Percentiles rank a stretch among this genome's conserved stretches.
phyloP scores from a whole-genome alignment of 169 alveolate species.

The Plasmodium adleri region DNA sequence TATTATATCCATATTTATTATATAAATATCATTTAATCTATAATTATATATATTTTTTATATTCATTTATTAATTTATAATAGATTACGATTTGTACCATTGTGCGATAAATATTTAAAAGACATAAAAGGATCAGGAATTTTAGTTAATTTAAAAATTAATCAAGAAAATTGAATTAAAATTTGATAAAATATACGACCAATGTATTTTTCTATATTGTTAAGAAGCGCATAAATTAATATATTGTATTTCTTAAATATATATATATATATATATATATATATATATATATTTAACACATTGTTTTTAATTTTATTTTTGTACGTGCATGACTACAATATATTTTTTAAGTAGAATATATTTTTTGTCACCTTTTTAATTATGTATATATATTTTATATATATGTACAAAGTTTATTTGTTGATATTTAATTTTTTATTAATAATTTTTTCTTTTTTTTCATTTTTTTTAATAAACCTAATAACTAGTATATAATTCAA shows the following conservation, averaged over 20 bases:
- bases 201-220: too few relatives aligned
- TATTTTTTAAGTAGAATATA: slow-evolving; percentile 39
- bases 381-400: slow-evolving; percentile 23
- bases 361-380: slow-evolving; percentile 74
- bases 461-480: slow-evolving; percentile 3
- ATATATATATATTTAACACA: not conserved
- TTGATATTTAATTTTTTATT: slow-evolving; percentile 17
- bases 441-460: not conserved
- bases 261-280: not conserved
- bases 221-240: not conserved
- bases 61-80: slow-evolving; percentile 79
- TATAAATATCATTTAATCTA: slow-evolving; percentile 1
- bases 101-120: slow-evolving; percentile 84
- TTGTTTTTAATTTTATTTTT: slow-evolving; percentile 68
- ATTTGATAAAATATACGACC: too few relatives aligned
- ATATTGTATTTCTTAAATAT: not conserved
- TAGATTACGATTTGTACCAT: slow-evolving; percentile 90
- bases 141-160: slow-evolving; percentile 81
- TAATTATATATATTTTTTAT: not conserved
- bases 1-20: not conserved
- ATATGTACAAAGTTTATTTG: slow-evolving; percentile 31
- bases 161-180: too few relatives aligned
- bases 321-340: slow-evolving; percentile 16
- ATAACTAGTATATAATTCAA: not conserved
- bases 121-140: slow-evolving; percentile 87